phyloP scores from a whole-genome alignment of 805 yeast genomes.

The Torulaspora delbrueckii region DNA sequence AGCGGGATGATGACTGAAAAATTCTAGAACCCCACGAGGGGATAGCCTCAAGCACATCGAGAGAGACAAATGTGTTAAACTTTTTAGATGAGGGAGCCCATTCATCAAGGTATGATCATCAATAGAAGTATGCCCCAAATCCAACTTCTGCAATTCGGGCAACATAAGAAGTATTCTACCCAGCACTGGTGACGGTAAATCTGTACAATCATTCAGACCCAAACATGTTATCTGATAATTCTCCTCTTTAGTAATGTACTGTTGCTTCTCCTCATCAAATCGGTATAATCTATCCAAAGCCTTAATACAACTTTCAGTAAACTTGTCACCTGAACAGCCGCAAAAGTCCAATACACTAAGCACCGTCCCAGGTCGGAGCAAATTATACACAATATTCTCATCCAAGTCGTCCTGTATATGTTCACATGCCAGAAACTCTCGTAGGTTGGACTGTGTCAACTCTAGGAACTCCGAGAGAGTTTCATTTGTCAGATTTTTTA shows the following conservation, averaged over 20 bases:
- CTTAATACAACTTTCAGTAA: conserved; percentile 52
- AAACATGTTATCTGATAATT: conserved; percentile 40
- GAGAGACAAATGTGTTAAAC: conserved; percentile 69
- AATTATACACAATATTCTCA: conserved; percentile 36
- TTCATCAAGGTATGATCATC: conserved; percentile 55
- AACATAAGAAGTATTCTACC: conserved; percentile 43
- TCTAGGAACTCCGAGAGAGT: conserved; percentile 63
- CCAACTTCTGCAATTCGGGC: conserved; percentile 63
- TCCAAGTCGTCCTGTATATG: conserved; percentile 81
- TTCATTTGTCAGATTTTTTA: conserved; percentile 77
- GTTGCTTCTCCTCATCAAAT: conserved; percentile 13
- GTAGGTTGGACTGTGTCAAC: conserved; percentile 55
- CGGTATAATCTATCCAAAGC: conserved; percentile 29
- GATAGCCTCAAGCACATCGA: conserved; percentile 63
- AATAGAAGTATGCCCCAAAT: conserved; percentile 75
- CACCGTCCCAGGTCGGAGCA: conserved; percentile 32
- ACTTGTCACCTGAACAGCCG: conserved; percentile 68
- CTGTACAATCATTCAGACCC: conserved; percentile 86
- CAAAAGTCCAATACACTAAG: conserved; percentile 79
- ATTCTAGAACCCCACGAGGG: conserved; percentile 64
- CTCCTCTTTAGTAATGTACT: conserved; percentile 18
- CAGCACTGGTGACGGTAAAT: conserved; percentile 55
- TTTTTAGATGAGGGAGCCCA: conserved; percentile 49
- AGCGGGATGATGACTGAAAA: conserved; percentile 69
- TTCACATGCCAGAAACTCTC: conserved; percentile 80